Evolutionary conservation across 495 filamentous ascomycete species (phyloP).

Genomic region (Jackrogersella minutella): DNA sequence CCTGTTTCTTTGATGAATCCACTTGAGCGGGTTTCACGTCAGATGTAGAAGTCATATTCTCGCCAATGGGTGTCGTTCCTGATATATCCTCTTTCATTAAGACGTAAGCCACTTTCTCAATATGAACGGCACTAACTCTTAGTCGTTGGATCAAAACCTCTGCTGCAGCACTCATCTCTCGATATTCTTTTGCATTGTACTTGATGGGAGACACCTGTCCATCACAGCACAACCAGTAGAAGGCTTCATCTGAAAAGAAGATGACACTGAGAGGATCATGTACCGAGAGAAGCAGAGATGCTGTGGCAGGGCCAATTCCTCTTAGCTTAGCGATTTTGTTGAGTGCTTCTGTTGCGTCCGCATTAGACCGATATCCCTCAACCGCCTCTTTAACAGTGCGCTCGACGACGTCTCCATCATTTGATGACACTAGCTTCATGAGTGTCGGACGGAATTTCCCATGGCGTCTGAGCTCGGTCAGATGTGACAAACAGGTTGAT

Average conservation of each 20-base stretch:
- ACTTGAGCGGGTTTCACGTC: constrained; percentile 16
- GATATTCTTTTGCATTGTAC: constrained; percentile 73
- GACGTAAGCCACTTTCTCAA: constrained; percentile 76
- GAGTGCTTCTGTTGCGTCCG: constrained; percentile 58
- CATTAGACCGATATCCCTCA: constrained; percentile 52
- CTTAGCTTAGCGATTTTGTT: constrained; percentile 59
- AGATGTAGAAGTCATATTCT: constrained; percentile 5
- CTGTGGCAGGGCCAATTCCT: constrained; percentile 78
- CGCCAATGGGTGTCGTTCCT: constrained; percentile 1
- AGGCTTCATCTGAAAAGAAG: constrained; percentile 82
- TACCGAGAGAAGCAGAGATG: constrained; percentile 72
- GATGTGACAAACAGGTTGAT: constrained; percentile 1
- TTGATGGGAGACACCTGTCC: constrained; percentile 61
- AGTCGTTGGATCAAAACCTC: constrained; percentile 57
- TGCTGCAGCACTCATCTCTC: constrained; percentile 57
- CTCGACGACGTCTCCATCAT: constrained; percentile 54
- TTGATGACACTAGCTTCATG: constrained; percentile 69
- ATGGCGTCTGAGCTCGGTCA: constrained; percentile 57
- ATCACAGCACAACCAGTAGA: constrained; percentile 66
- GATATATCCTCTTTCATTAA: constrained; percentile 51
- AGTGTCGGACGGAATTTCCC: constrained; percentile 75
- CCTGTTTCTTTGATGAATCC: constrained; percentile 13
- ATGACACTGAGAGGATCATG: constrained; percentile 64
- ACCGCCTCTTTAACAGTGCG: constrained; percentile 60
- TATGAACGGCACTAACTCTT: constrained; percentile 62